A percentile compares a stretch with the other conserved stretches of the same genome.
Evolutionary conservation across 2,329 filamentous ascomycete genomes (phyloP).

Genomic region (Rhynchosporium agropyri): DNA sequence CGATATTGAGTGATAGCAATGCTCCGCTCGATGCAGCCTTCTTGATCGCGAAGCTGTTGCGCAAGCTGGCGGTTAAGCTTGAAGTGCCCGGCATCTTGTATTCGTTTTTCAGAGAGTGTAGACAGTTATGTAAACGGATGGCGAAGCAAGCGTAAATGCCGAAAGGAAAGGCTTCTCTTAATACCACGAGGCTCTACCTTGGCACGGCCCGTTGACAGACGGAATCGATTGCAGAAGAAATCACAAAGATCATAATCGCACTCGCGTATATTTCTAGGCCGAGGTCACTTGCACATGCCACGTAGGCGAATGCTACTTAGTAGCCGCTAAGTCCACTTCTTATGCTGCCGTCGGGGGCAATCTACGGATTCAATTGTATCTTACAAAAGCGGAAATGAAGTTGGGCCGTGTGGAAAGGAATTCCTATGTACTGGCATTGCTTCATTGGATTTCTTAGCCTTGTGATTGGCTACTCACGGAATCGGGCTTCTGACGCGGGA

Average conservation of each 20-base stretch:
- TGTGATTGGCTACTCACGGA: constrained; percentile 8
- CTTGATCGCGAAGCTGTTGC: constrained; percentile 67
- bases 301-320: neutral
- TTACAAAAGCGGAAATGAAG: neutral
- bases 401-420: constrained; percentile 8
- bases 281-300: constrained; percentile 25
- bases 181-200: constrained; percentile 1
- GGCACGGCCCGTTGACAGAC: constrained; percentile 10
- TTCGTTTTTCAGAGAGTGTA: constrained; percentile 3
- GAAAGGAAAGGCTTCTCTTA: constrained; percentile 4
- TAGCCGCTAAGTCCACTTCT: constrained; percentile 6
- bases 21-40: constrained; percentile 58
- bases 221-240: constrained; percentile 7
- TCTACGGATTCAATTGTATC: constrained; percentile 14
- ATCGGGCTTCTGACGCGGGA: neutral
- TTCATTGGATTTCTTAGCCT: constrained; percentile 1
- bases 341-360: constrained; percentile 11
- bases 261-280: constrained; percentile 20
- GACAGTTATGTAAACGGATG: neutral
- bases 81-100: constrained; percentile 65
- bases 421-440: neutral
- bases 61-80: constrained; percentile 70
- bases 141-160: neutral
- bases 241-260: constrained; percentile 12
- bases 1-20: constrained; percentile 64